Evolutionary conservation across 2,329 filamentous ascomycete genomes (phyloP).

Genomic region (Alternaria hordeiaustralica): DNA sequence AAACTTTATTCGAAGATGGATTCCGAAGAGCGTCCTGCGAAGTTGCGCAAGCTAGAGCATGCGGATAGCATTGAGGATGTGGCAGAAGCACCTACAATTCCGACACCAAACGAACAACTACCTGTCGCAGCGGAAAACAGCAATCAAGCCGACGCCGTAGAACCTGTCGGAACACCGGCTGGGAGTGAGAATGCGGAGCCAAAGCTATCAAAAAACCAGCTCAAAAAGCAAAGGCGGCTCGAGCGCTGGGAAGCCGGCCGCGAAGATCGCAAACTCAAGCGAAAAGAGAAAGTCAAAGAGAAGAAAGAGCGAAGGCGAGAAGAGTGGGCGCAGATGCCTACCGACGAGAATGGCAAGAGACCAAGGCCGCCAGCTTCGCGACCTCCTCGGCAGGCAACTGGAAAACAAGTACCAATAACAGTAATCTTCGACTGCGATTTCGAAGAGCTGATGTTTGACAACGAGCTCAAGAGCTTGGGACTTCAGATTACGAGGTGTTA

Average conservation of each 20-base stretch:
- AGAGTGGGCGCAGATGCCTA: slow-evolving; percentile 49
- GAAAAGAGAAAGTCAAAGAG: slow-evolving; percentile 63
- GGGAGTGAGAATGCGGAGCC: slow-evolving; percentile 17
- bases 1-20: slow-evolving; percentile 54
- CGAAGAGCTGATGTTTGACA: slow-evolving; percentile 85
- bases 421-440: slow-evolving; percentile 92
- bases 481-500: slow-evolving; percentile 88
- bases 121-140: slow-evolving; percentile 18
- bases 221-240: slow-evolving; percentile 77
- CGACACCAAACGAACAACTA: slow-evolving; percentile 16
- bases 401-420: slow-evolving; percentile 73
- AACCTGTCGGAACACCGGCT: slow-evolving; percentile 4
- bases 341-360: slow-evolving; percentile 29
- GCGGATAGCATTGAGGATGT: slow-evolving; percentile 12
- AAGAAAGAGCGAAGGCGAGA: slow-evolving; percentile 60
- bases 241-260: slow-evolving; percentile 78
- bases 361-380: slow-evolving; percentile 24
- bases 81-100: slow-evolving; percentile 14
- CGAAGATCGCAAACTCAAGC: slow-evolving; percentile 61
- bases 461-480: slow-evolving; percentile 81
- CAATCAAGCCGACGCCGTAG: slow-evolving; percentile 9
- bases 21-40: slow-evolving; percentile 61
- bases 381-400: slow-evolving; percentile 34
- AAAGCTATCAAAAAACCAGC: slow-evolving; percentile 80
- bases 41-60: slow-evolving; percentile 61